Evolutionary conservation across 1,139 yeast genomes (phyloP), one percentile per base, ranked within the genome.

Genomic region (Zygosaccharomyces sapae): DNA sequence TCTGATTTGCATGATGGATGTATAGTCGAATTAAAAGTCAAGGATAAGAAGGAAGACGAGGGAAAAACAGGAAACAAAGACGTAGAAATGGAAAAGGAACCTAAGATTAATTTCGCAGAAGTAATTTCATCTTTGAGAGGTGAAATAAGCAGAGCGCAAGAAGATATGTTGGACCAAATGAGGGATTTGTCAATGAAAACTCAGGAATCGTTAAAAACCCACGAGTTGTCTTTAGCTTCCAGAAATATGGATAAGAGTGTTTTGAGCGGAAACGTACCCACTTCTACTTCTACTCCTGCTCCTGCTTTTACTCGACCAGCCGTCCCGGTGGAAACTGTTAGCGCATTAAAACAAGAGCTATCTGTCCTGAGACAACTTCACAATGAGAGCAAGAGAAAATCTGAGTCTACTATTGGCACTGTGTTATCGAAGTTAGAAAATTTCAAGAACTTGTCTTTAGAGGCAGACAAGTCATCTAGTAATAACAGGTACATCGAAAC

Each of bases 401-500:
- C 83, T 24, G 72, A 72, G 39, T 62, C 62, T 0, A 70, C 80
- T 4, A 69, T 87, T 3, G 57, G 64, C 2, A 70, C 67, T 0
- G 66, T 87, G 7, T 54, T 76, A 9, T 63, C 63, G 1, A 76
- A 80, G 52, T 67, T 87, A 3, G 71, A 73, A 25, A 71, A 73
- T 9, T 75, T 88, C 48, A 74, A 70, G 53, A 48, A 66, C 12
- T 44, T 67, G 40, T 58, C 69, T 29, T 47, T 65, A 41, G 59
- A 63, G 35, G 49, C 67, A 1, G 62, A 66, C 65, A 69, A 54
- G 8, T 55, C 73, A 45, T 53, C 70, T 54, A 55, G 76, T 0
- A 80, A 81, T 55, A 73, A 92, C 48, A 65, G 76, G 0, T 88
- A 86, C 58, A 86, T 90, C 84, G 90, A 83, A 44, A 74, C 77